Conservation (phyloP, 495 filamentous ascomycete species). For the Trichocladium antarcticum region DNA sequence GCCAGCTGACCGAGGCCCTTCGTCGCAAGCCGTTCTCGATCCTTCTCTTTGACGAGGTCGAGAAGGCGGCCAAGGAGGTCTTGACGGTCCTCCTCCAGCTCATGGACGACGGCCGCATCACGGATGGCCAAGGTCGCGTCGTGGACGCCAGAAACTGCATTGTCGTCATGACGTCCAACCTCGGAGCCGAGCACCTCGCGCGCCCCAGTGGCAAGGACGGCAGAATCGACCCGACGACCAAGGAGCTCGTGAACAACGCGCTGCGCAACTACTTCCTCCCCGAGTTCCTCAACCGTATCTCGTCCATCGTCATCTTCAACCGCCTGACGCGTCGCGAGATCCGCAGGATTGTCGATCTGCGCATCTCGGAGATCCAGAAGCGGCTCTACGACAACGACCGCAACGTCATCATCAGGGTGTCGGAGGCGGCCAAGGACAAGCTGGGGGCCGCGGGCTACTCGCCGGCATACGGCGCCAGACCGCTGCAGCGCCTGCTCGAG, state of each 20-base stretch:
- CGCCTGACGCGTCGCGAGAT: slow-evolving; percentile 81
- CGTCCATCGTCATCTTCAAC: slow-evolving; percentile 94
- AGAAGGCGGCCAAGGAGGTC: slow-evolving; percentile 97
- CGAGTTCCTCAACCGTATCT: slow-evolving; percentile 97
- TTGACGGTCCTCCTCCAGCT: slow-evolving; percentile 93
- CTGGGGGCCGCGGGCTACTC: slow-evolving; percentile 82
- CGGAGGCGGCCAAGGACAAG: slow-evolving; percentile 78
- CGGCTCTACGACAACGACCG: slow-evolving; percentile 68
- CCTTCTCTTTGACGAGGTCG: slow-evolving; percentile 92
- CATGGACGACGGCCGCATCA: slow-evolving; percentile 98
- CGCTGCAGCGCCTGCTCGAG: slow-evolving; percentile 80
- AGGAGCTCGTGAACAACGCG: slow-evolving; percentile 76
- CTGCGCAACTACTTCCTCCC: slow-evolving; percentile 93
- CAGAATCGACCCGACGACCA: slow-evolving; percentile 74
- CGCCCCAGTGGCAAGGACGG: slow-evolving; percentile 66
- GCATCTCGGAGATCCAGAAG: slow-evolving; percentile 81
- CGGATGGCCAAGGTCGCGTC: slow-evolving; percentile 88
- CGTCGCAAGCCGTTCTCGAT: slow-evolving; percentile 95
- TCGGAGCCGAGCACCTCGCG: slow-evolving; percentile 88
- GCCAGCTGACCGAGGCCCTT: slow-evolving; percentile 87
- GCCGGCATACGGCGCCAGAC: slow-evolving; percentile 86
- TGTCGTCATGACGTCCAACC: slow-evolving; percentile 96
- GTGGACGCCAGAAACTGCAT: slow-evolving; percentile 97
- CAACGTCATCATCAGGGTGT: slow-evolving; percentile 65
- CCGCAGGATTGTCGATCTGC: slow-evolving; percentile 87